Evolutionary conservation across 768 basidiomycete genomes (phyloP), one percentile per base, ranked within the genome.

Genomic region (Auriculariales sp.): DNA sequence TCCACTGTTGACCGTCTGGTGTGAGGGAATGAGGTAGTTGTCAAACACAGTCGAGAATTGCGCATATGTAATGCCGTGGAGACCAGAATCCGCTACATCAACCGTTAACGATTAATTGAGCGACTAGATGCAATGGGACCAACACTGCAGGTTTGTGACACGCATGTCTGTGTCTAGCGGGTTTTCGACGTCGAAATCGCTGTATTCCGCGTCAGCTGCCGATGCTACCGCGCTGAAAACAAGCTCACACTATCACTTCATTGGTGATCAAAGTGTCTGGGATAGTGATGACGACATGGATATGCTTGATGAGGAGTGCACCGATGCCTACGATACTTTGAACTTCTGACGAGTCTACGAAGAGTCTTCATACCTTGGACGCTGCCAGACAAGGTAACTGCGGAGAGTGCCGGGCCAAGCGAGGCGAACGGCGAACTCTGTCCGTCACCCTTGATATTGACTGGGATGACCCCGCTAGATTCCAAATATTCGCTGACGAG

Each of bases 361-460:
- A 73, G 51, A 79, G 17, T n/a, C 68, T 74, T 42, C 48, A 47
- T 29, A 73, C 79, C 79, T 22, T 60, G 64, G 33, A 83, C 59
- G 35, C 68, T 68, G 17, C 77, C 72, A 9, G 64, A 57, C 28
- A 83, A 62, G 11, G 66, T 65, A 19, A 83, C 63, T 28, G 74
- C 72, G 11, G 74, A 65, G 4, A 85, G 65, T 0, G 74, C 81
- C 1, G 69, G 68, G 47, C 68, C 62, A 47, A 87, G 59, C 1
- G 81, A 81, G 4, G 58, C 67, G 58, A 80, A 83, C 2, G 83
- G 81, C 2, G 79, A 74, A 57, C 80, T 77, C 15, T 62, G 56
- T 2, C 61, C 50, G 57, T 83, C 81, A 22, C 83, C 83, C 53
- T 74, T 63, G 56, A 83, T 78, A 0, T 67, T 69, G 51, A 82